Base-by-base conservation (phyloP, 1,139 yeast genomes). In the Saccharomyces hybrid region DNA sequence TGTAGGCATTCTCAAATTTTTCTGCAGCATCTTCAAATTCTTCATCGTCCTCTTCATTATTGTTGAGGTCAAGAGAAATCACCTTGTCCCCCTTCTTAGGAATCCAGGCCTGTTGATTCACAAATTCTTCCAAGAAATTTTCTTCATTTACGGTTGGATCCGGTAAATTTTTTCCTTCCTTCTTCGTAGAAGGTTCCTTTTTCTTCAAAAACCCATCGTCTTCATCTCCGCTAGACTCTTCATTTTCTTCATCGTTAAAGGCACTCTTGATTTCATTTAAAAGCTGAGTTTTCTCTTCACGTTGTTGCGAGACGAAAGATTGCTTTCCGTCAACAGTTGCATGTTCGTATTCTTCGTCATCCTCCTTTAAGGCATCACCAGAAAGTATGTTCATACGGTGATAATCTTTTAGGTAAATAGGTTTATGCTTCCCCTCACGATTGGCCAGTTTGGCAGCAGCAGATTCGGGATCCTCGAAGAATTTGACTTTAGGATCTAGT, bases 11-110 rank as follows among this genome's bases (percentile, higher is more conserved):
- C 71, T 95, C 99, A 65, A 89, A 90, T 63, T 82, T 76, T 62
- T 95, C 99, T 2, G 86, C 97, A 1, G 95, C 95, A 52, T 88
- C 88, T 51, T 91, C 98, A 68, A 91, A 93, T 53, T 86, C 91
- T 51, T 86, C 95, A 62, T 89, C 96, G 58, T 73, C 76, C 47
- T 70, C 72, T 48, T 68, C 67, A 29, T 71, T 67, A 20, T 73
- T 72, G 8, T 64, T 68, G 51, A 77, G 75, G 55, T 84, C 87
- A 49, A 87, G 74, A 48, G 83, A 71, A 41, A 82, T 71, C 4
- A 76, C 76, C 65, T 81, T 80, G 60, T 82, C 75, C 46, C 80
- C 80, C 27, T 75, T 68, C 51, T 72, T 71, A 34, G 96, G 96
- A 55, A 90, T 81, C 99, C 99, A 93, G 0, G 96, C 97, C 62